Base-by-base conservation (phyloP, 306 rosid species). In the Cajanus cajan region DNA sequence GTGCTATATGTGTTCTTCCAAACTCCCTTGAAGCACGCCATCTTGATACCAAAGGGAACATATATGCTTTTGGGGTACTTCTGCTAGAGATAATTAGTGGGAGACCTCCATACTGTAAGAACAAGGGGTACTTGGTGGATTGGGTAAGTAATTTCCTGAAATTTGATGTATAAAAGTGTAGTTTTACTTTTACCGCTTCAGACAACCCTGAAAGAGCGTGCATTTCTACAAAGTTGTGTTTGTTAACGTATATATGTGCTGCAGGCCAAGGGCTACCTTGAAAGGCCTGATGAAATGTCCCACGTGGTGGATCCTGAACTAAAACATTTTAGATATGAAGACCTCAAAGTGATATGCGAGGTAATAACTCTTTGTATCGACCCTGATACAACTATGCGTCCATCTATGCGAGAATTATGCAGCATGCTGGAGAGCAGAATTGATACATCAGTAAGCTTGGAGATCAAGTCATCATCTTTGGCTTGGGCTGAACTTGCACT, bases 401-500 rank as follows among this genome's bases (percentile, higher is more conserved):
- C 90, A 37, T 86, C 88, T 9, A 96, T 93, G 97, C 77, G 74
- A 65, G 96, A 93, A 77, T 12, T 93, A 44, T 90, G 90, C 41
- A 67, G 73, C 80, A 87, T 88, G 87, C 78, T 96, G 82, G 98
- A 96, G 93, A 86, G 85, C 87, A 80, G 81, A 86, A 96, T 96
- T 4, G 98, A 96, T 90, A 91, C 96, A n/a, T 86, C 98, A 7
- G 77, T 85, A 45, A 88, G 91, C 4, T 36, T 87, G 37, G 99
- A 93, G 73, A 84, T 93, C 70, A 96, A 86, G 86, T 78, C 98
- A 2, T 91, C 99, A 71, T 91, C 97, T 76, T 68, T 96, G 84
- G 99, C 99, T 25, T 96, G 99, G 99, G 99, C 98, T 39, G 98
- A 96, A 69, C 97, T 93, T 83, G 98, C 93, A 34, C 98, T 96